Evolutionary conservation across 257 asterid species (phyloP).

Genomic region (Lavandula angustifolia): DNA sequence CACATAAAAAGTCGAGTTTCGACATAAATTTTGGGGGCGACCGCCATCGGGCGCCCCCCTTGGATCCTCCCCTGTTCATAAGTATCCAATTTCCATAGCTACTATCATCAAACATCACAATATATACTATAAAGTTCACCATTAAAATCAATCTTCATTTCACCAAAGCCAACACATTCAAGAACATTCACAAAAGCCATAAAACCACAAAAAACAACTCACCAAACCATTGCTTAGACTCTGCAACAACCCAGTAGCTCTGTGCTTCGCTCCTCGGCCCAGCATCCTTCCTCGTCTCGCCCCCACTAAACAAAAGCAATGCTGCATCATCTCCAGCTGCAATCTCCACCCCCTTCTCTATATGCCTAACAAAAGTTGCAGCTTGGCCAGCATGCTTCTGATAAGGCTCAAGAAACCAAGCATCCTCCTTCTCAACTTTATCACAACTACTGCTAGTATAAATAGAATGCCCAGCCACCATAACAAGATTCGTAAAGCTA

Average conservation of each 20-base stretch:
- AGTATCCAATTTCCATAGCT: too few species aligned
- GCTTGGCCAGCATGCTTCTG: slow-evolving; percentile 98
- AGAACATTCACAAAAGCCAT: slow-evolving; percentile 12
- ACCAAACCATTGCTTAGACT: slow-evolving; percentile 94
- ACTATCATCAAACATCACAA: slow-evolving; percentile 27
- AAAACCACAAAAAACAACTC: slow-evolving; percentile 31
- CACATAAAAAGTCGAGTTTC: too few species aligned
- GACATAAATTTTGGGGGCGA: too few species aligned
- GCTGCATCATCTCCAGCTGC: slow-evolving; percentile 63
- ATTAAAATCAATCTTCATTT: not conserved
- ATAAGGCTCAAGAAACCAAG: slow-evolving; percentile 90
- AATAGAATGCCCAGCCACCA: slow-evolving; percentile 99
- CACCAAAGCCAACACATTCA: slow-evolving; percentile 12
- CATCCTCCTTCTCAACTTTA: slow-evolving; percentile 82
- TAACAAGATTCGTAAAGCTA: slow-evolving; percentile 71
- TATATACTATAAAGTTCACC: not conserved
- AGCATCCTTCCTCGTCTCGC: slow-evolving; percentile 94
- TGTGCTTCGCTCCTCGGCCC: slow-evolving; percentile 97
- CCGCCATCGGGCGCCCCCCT: too few species aligned
- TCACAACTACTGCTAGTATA: slow-evolving; percentile 86
- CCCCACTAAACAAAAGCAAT: slow-evolving; percentile 89
- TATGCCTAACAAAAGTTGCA: slow-evolving; percentile 83
- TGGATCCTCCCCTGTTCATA: too few species aligned
- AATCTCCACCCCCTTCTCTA: slow-evolving; percentile 77
- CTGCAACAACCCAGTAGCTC: slow-evolving; percentile 95